phyloP scores from a whole-genome alignment of 176 grass and related monocot species.

The Hyparrhenia diplandra region DNA sequence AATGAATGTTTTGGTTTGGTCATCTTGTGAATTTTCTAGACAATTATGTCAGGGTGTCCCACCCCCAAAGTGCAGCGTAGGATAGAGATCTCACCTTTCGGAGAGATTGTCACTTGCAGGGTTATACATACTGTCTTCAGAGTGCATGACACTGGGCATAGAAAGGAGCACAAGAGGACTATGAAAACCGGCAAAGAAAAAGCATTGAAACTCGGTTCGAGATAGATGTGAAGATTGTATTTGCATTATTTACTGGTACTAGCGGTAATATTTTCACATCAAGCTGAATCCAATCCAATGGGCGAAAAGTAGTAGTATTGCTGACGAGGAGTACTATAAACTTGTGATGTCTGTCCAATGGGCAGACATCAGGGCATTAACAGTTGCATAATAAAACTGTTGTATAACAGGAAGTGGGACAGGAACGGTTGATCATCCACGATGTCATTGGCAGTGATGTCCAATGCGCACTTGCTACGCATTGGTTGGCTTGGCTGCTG shows the following conservation, averaged over 20 bases:
- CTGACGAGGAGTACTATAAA: not conserved
- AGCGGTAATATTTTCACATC: slow-evolving; percentile 2
- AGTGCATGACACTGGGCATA: slow-evolving; percentile 37
- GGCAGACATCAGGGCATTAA: not conserved
- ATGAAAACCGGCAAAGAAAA: not conserved
- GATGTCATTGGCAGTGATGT: not conserved
- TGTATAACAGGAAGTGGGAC: not conserved
- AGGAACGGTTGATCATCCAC: slow-evolving; percentile 15
- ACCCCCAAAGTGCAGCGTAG: slow-evolving; percentile 18
- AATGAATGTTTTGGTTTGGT: not conserved
- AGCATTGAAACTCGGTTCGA: not conserved
- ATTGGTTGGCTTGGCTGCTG: not conserved
- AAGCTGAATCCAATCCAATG: slow-evolving; percentile 28
- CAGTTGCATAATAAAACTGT: not conserved
- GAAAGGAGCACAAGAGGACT: slow-evolving; percentile 14
- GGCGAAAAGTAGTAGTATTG: not conserved
- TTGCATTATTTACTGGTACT: not conserved
- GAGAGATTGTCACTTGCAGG: slow-evolving; percentile 24
- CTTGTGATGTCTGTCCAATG: not conserved
- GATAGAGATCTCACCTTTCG: slow-evolving; percentile 31
- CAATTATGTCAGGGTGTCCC: not conserved
- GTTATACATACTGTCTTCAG: slow-evolving; percentile 36
- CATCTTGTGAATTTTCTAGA: slow-evolving; percentile 4
- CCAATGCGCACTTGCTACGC: not conserved
- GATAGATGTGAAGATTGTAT: slow-evolving; percentile 27